Evolutionary conservation across 2,329 filamentous ascomycete species (phyloP).

Genomic region (Penicillium sp.): DNA sequence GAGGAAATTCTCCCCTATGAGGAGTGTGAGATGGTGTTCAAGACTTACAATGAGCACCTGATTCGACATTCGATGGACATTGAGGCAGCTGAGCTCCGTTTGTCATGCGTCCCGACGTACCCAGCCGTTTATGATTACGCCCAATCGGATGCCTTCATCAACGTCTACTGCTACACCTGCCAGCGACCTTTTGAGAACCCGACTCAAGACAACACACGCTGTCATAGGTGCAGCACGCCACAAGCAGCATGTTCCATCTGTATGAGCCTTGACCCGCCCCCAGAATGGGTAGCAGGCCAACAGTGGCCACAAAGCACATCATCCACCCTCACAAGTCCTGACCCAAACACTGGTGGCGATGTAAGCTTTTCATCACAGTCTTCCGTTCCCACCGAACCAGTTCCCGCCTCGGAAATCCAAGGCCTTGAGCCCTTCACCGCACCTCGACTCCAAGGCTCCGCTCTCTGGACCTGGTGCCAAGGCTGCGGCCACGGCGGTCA

Average conservation of each 20-base stretch:
- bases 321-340: slow-evolving; percentile 12
- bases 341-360: slow-evolving; percentile 26
- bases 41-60: slow-evolving; percentile 60
- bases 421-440: slow-evolving; percentile 27
- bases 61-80: slow-evolving; percentile 46
- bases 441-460: slow-evolving; percentile 35
- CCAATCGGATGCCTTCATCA: slow-evolving; percentile 56
- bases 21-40: slow-evolving; percentile 58
- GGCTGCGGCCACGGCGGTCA: slow-evolving; percentile 64
- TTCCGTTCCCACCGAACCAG: slow-evolving; percentile 38
- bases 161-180: slow-evolving; percentile 59
- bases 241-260: slow-evolving; percentile 46
- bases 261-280: slow-evolving; percentile 43
- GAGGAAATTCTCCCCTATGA: slow-evolving; percentile 42
- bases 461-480: slow-evolving; percentile 60
- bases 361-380: slow-evolving; percentile 48
- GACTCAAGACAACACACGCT: slow-evolving; percentile 50
- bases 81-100: slow-evolving; percentile 58
- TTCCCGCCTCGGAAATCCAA: slow-evolving; percentile 29
- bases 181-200: slow-evolving; percentile 58
- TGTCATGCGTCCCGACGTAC: slow-evolving; percentile 56
- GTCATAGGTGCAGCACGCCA: slow-evolving; percentile 51
- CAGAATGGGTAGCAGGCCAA: slow-evolving; percentile 41
- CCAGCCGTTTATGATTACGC: slow-evolving; percentile 60
- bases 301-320: slow-evolving; percentile 11